Conservation (phyloP, 129 eudicot species). For the Kitagawia praeruptora region DNA sequence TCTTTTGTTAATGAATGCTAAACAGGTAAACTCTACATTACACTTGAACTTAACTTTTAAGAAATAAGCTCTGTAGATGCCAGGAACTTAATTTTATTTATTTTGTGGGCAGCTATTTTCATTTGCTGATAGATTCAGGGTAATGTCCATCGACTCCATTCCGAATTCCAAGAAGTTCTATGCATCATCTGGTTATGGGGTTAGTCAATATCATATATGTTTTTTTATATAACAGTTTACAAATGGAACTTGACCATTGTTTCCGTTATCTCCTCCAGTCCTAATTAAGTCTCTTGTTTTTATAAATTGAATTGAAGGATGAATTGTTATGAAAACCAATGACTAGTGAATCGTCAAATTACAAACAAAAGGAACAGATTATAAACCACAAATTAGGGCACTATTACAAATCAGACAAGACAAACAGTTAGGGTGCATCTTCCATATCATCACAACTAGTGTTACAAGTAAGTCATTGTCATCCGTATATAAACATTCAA, state of each 20-base stretch:
- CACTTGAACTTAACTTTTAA: neutral
- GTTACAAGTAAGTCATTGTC: neutral
- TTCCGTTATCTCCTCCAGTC: neutral
- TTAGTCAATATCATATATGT: neutral
- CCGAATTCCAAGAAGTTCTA: constrained; percentile 49
- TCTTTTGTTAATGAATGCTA: constrained; percentile 58
- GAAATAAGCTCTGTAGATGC: neutral
- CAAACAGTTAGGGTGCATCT: neutral
- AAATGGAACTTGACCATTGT: neutral
- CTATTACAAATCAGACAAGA: neutral
- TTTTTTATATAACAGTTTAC: neutral
- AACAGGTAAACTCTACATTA: constrained; percentile 39
- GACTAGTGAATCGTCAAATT: neutral
- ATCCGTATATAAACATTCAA: neutral
- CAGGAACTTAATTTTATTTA: neutral
- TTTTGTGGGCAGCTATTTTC: constrained; percentile 54
- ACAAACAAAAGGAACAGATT: neutral
- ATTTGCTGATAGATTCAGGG: constrained; percentile 81
- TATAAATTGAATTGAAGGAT: constrained; percentile 36
- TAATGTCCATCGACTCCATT: constrained; percentile 56
- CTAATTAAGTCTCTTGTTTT: neutral
- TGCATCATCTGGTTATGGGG: constrained; percentile 68
- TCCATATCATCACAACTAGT: neutral
- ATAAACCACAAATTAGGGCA: neutral
- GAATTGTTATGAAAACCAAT: constrained; percentile 44